These are phyloP conservation scores for Zygoascus ofunaensis DNA, from an alignment of 805 yeast genomes.

Conservation along the genomic window DNA sequence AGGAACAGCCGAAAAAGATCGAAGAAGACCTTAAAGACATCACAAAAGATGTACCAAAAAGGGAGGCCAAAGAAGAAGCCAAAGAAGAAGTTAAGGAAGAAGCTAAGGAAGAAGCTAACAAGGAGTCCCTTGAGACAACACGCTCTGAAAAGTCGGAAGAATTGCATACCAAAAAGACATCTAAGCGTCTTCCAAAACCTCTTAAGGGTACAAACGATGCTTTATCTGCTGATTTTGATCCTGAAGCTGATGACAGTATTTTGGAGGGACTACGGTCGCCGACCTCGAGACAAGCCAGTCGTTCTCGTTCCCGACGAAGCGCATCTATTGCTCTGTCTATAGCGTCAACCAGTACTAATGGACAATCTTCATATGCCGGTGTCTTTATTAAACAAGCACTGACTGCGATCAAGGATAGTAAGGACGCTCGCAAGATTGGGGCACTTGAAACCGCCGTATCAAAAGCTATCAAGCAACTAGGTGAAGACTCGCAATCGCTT, in stretches of 20 bases:
- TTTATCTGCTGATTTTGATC: conserved; percentile 4
- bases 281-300: neutral
- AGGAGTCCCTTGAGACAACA: too few species aligned
- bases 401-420: conserved; percentile 45
- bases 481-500: conserved; percentile 21
- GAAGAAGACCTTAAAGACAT: too few species aligned
- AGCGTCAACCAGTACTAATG: conserved; percentile 20
- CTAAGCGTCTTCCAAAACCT: too few species aligned
- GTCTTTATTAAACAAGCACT: conserved; percentile 49
- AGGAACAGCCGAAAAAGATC: too few species aligned
- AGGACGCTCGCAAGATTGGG: conserved; percentile 48
- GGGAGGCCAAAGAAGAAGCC: too few species aligned
- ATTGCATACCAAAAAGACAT: too few species aligned
- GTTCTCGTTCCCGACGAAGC: conserved; percentile 8
- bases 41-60: too few species aligned
- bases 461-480: conserved; percentile 26
- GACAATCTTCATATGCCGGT: conserved; percentile 28
- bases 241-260: neutral
- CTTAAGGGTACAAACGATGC: too few species aligned
- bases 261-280: conserved; percentile 1
- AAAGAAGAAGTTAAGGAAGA: too few species aligned
- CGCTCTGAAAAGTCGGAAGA: too few species aligned
- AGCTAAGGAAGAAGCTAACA: too few species aligned
- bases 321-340: conserved; percentile 23
- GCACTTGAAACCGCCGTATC: conserved; percentile 29